Percentiles rank a stretch among this genome's conserved stretches.
These are phyloP conservation scores for Eurotiales sp. DNA, from an alignment of 2,329 filamentous ascomycete species.

Conservation along the genomic window DNA sequence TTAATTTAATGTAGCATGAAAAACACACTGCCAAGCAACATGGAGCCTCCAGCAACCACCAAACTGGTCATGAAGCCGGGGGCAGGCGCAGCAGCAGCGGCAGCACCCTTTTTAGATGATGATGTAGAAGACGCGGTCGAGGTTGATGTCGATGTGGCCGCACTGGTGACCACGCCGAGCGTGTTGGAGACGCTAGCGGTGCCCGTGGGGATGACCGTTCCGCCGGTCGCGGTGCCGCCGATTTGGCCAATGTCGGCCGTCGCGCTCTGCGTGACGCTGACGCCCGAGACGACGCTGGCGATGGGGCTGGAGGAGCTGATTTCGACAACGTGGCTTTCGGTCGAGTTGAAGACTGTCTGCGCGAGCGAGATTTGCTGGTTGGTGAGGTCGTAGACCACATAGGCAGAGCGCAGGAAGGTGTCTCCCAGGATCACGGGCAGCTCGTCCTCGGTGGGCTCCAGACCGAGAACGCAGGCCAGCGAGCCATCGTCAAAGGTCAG, in stretches of 20 bases:
- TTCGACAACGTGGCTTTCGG: conserved; percentile 13
- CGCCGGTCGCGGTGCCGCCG: neutral
- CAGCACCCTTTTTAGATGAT: no score
- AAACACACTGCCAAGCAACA: conserved; percentile 9
- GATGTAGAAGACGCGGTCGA: conserved; percentile 2
- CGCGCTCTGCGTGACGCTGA: conserved; percentile 25
- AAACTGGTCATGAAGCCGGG: conserved; percentile 9
- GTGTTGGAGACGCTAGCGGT: neutral
- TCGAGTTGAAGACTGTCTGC: conserved; percentile 57
- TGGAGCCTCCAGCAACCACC: conserved; percentile 3
- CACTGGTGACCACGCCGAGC: neutral
- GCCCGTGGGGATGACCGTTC: neutral
- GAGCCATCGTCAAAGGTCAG: conserved; percentile 26
- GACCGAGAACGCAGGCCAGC: conserved; percentile 61
- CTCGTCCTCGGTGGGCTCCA: conserved; percentile 50
- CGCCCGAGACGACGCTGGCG: conserved; percentile 15
- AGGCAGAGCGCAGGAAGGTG: conserved; percentile 68
- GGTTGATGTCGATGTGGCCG: neutral
- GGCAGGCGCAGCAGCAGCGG: neutral
- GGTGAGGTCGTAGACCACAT: conserved; percentile 67
- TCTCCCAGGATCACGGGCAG: conserved; percentile 63
- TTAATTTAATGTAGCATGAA: conserved; percentile 6
- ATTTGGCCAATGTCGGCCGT: conserved; percentile 16
- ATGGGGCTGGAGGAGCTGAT: conserved; percentile 8
- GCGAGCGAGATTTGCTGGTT: conserved; percentile 67